Percentiles rank a stretch among this genome's conserved stretches.
Conservation (phyloP, 2,329 filamentous ascomycete species). For the Exophiala xenobiotica region DNA sequence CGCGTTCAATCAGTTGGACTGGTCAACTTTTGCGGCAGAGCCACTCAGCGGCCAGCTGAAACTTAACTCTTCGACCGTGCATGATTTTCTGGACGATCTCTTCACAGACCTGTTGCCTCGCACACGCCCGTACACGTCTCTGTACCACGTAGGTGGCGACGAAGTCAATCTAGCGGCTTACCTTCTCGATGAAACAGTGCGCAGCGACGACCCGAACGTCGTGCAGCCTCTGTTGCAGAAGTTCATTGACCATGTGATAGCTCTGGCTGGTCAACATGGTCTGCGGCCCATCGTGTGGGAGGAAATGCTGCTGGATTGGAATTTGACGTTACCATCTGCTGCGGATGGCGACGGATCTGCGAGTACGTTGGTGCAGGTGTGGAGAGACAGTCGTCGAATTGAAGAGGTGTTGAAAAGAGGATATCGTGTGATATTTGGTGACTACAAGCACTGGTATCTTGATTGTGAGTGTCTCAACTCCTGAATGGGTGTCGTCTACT, state of each 20-base stretch:
- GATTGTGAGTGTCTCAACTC: slow-evolving; percentile 27
- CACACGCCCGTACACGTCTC: slow-evolving; percentile 64
- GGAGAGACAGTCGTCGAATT: slow-evolving; percentile 52
- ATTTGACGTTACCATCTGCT: slow-evolving; percentile 68
- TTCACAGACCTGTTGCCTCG: slow-evolving; percentile 76
- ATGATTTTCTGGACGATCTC: slow-evolving; percentile 68
- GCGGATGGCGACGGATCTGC: not conserved
- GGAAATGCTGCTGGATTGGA: slow-evolving; percentile 78
- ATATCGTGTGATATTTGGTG: slow-evolving; percentile 35
- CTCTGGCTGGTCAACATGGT: slow-evolving; percentile 61
- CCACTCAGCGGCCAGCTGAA: slow-evolving; percentile 66
- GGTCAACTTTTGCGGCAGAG: slow-evolving; percentile 54
- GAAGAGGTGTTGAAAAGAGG: slow-evolving; percentile 33
- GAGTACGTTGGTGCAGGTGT: slow-evolving; percentile 62
- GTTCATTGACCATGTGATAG: slow-evolving; percentile 71
- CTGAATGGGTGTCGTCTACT: slow-evolving; percentile 1
- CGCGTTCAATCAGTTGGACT: slow-evolving; percentile 57
- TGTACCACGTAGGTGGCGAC: slow-evolving; percentile 87
- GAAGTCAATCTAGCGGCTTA: slow-evolving; percentile 80
- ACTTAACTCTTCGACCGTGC: slow-evolving; percentile 70
- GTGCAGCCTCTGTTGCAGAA: slow-evolving; percentile 74
- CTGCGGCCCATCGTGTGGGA: slow-evolving; percentile 82
- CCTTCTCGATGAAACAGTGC: slow-evolving; percentile 68
- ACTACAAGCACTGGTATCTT: slow-evolving; percentile 33
- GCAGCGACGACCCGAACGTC: slow-evolving; percentile 63